Conservation (phyloP, 148 eudicot species). For the Chenopodium berlandieri region DNA sequence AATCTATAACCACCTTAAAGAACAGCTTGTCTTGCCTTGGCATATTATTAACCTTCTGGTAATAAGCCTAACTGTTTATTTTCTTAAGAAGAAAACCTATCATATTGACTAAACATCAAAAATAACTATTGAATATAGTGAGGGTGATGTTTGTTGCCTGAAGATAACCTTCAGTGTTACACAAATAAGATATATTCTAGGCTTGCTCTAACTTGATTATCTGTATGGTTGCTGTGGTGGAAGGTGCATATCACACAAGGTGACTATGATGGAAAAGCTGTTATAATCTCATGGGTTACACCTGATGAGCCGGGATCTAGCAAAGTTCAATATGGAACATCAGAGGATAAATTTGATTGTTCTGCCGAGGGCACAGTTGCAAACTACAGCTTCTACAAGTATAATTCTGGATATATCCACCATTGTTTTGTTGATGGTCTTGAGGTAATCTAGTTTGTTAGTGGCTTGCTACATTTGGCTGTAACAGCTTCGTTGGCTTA, state of each 20-base stretch:
- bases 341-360: conserved; percentile 51
- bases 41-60: not conserved
- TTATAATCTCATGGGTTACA: conserved; percentile 89
- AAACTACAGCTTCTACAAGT: conserved; percentile 78
- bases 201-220: not conserved
- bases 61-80: not conserved
- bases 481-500: not conserved
- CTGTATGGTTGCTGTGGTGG: not conserved
- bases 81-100: not conserved
- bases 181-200: not conserved
- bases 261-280: conserved; percentile 94
- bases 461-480: conserved; percentile 5
- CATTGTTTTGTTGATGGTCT: conserved; percentile 69
- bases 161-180: not conserved
- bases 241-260: conserved; percentile 98
- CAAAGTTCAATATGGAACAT: conserved; percentile 66
- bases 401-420: conserved; percentile 84
- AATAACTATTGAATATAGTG: not conserved
- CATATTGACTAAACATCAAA: not conserved
- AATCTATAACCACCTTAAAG: not conserved
- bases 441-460: conserved; percentile 43
- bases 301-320: conserved; percentile 80
- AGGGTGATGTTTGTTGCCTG: not conserved
- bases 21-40: not conserved
- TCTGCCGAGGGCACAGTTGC: conserved; percentile 59